These are phyloP conservation scores for Emergomyces pasteurianus DNA, from an alignment of 2,329 filamentous ascomycete species.

Conservation along the genomic window DNA sequence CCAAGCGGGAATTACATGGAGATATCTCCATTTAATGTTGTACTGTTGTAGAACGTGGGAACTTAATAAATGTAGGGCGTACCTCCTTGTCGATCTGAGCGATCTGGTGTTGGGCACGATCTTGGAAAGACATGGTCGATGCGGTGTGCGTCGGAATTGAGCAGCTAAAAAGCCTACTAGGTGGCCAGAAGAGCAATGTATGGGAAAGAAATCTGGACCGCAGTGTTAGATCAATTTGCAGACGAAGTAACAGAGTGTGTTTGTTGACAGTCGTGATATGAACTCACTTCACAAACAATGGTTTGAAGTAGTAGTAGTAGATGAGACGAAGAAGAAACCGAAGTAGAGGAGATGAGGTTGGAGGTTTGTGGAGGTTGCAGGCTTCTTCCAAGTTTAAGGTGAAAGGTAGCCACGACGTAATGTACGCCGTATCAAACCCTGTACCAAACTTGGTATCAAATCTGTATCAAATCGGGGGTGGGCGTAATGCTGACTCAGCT, in stretches of 20 bases:
- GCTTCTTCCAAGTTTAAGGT: not conserved
- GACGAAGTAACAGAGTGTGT: not conserved
- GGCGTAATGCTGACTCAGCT: not conserved
- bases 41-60: not conserved
- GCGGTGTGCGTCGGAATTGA: not conserved
- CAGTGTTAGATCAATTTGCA: not conserved
- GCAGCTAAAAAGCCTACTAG: not conserved
- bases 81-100: constrained; percentile 60
- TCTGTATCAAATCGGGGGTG: not conserved
- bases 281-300: not conserved
- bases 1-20: not conserved
- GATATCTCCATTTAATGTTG: not conserved
- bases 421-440: not conserved
- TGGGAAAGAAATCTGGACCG: not conserved
- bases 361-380: not conserved
- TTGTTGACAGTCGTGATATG: not conserved
- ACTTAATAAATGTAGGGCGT: constrained; percentile 19
- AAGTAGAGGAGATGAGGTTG: not conserved
- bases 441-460: not conserved
- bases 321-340: no score
- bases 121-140: constrained; percentile 37
- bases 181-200: not conserved
- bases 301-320: no score
- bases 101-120: constrained; percentile 51
- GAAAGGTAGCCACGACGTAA: no score